Evolutionary conservation across 2,329 filamentous ascomycete genomes (phyloP).

Genomic region (Fusarium pseudonygamai): DNA sequence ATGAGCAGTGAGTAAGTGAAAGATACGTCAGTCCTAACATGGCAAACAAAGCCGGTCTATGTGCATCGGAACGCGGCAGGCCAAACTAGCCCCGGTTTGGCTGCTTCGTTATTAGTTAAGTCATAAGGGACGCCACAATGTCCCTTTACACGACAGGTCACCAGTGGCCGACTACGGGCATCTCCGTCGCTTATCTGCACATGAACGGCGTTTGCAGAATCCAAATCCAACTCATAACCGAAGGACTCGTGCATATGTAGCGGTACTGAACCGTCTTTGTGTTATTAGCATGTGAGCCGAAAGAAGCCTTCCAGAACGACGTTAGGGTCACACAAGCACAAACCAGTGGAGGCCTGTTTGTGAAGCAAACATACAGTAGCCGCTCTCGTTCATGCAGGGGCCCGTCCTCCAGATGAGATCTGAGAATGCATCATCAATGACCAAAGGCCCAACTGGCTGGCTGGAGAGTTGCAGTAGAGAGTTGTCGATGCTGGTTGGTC

Average conservation of each 20-base stretch:
- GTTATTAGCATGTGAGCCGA: constrained; percentile 13
- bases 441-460: constrained; percentile 1
- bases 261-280: background rate
- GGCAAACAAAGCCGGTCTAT: constrained; percentile 10
- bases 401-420: constrained; percentile 8
- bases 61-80: constrained; percentile 12
- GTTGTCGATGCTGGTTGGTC: constrained; percentile 1
- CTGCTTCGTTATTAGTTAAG: constrained; percentile 10
- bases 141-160: constrained; percentile 30
- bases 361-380: constrained; percentile 1
- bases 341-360: constrained; percentile 4
- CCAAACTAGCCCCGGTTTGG: background rate
- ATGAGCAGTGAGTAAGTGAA: background rate
- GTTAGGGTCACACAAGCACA: constrained; percentile 11
- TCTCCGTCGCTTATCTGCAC: constrained; percentile 44
- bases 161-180: constrained; percentile 21
- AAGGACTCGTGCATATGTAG: constrained; percentile 18
- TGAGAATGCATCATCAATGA: constrained; percentile 1
- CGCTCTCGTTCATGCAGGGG: constrained; percentile 21
- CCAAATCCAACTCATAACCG: background rate
- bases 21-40: constrained; percentile 7
- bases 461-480: background rate
- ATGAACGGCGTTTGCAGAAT: constrained; percentile 21
- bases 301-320: constrained; percentile 39
- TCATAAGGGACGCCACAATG: constrained; percentile 23